Conservation (phyloP, 2,329 filamentous ascomycete genomes). For the Bipolaris cookei region DNA sequence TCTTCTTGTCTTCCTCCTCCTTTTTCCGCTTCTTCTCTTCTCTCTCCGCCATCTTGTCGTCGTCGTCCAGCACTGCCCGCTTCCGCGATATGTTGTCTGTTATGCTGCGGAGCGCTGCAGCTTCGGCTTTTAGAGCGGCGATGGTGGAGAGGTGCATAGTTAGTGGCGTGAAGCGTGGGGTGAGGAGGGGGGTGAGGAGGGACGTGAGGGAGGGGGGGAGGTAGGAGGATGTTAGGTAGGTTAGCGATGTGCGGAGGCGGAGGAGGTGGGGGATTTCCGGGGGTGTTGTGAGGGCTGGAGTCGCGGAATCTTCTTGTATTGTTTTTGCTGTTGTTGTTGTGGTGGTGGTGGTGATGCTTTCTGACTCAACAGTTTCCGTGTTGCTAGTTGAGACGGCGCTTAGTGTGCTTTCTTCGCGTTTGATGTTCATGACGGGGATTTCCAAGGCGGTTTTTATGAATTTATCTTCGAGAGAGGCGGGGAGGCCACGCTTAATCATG, state of each 20-base stretch:
- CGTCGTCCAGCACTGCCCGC: slow-evolving; percentile 62
- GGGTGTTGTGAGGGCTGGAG: slow-evolving; percentile 37
- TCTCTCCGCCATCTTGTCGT: slow-evolving; percentile 57
- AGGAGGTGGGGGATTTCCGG: slow-evolving; percentile 64
- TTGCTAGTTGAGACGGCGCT: slow-evolving; percentile 35
- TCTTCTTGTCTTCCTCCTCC: slow-evolving; percentile 88
- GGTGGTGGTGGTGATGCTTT: neutral
- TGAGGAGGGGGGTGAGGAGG: slow-evolving; percentile 49
- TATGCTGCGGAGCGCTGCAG: slow-evolving; percentile 69
- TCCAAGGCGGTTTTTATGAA: slow-evolving; percentile 80
- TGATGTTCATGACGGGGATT: slow-evolving; percentile 73
- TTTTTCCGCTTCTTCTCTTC: slow-evolving; percentile 83
- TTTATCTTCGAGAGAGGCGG: slow-evolving; percentile 81
- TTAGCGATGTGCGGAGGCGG: slow-evolving; percentile 67
- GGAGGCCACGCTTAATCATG: slow-evolving; percentile 70
- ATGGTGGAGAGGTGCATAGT: slow-evolving; percentile 72
- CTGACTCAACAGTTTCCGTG: slow-evolving; percentile 4
- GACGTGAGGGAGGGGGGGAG: slow-evolving; percentile 55
- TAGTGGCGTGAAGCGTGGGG: slow-evolving; percentile 72
- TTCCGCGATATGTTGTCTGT: slow-evolving; percentile 73
- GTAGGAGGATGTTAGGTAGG: slow-evolving; percentile 70
- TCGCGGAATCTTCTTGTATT: slow-evolving; percentile 43
- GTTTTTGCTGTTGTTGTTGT: slow-evolving; percentile 7
- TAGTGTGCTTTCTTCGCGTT: slow-evolving; percentile 59
- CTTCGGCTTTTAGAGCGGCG: slow-evolving; percentile 72